A percentile compares a stretch with the other conserved stretches of the same genome.
These are phyloP conservation scores for Coelastrella sp. DNA, from an alignment of 139 green algal species.

Conservation along the genomic window DNA sequence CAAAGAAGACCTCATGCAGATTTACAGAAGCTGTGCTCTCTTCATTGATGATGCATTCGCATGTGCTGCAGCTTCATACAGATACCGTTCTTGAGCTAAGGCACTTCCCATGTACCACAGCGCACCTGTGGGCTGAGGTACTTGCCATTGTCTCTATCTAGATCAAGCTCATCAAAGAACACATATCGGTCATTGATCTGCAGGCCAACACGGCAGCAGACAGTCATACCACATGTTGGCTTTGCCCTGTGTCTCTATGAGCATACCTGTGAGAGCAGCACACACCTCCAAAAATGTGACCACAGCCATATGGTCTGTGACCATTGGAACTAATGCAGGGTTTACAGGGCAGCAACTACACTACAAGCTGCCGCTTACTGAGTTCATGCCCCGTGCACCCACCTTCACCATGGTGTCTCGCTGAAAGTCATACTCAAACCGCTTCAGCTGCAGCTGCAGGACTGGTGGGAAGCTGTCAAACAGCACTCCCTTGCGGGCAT, in stretches of 20 bases:
- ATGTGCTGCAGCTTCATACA: neutral
- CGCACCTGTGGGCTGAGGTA: constrained; percentile 71
- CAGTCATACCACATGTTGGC: neutral
- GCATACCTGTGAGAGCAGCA: neutral
- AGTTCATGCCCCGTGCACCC: neutral
- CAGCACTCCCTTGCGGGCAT: constrained; percentile 91
- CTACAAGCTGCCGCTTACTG: no score
- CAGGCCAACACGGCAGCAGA: neutral
- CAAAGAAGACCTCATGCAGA: no score
- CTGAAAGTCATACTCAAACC: constrained; percentile 98
- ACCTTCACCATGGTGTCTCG: constrained; percentile 90
- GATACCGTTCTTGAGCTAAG: no score
- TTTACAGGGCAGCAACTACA: no score
- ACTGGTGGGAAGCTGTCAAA: constrained; percentile 95
- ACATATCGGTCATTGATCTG: constrained; percentile 98
- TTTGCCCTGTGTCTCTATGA: neutral
- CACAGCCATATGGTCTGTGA: no score
- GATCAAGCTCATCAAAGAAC: constrained; percentile 92
- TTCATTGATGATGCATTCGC: neutral
- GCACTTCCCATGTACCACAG: neutral
- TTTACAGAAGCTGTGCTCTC: no score
- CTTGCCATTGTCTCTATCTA: constrained; percentile 79
- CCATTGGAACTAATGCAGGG: no score
- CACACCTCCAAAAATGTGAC: no score
- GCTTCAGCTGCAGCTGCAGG: constrained; percentile 97